Evolutionary conservation across 805 yeast species (phyloP).

Genomic region (Cyberlindnera mycetangii): DNA sequence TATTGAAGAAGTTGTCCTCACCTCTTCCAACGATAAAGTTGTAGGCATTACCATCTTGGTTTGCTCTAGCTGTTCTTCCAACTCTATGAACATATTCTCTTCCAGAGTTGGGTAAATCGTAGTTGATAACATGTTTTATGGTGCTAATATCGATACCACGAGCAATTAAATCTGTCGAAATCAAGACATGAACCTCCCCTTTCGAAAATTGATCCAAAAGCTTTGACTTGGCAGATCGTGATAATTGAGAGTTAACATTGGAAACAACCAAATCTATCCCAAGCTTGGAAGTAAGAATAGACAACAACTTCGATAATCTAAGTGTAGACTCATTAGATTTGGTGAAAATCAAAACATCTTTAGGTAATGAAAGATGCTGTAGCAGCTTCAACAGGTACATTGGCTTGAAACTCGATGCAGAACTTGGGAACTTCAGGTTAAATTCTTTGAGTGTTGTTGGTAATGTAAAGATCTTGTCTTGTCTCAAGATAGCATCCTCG

Average conservation of each 20-base stretch:
- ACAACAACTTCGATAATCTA: slow-evolving; percentile 65
- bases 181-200: slow-evolving; percentile 52
- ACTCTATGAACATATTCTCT: slow-evolving; percentile 94
- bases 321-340: slow-evolving; percentile 84
- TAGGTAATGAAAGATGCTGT: slow-evolving; percentile 33
- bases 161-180: slow-evolving; percentile 90
- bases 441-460: slow-evolving; percentile 52
- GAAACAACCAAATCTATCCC: slow-evolving; percentile 28
- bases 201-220: slow-evolving; percentile 57
- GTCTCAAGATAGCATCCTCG: slow-evolving; percentile 37
- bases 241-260: slow-evolving; percentile 59
- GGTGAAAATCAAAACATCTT: slow-evolving; percentile 57
- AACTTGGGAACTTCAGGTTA: slow-evolving; percentile 35
- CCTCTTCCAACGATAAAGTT: slow-evolving; percentile 74
- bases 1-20: slow-evolving; percentile 64
- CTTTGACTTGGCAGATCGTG: slow-evolving; percentile 49
- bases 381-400: slow-evolving; percentile 57
- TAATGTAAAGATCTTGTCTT: slow-evolving; percentile 54
- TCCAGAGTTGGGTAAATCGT: slow-evolving; percentile 84
- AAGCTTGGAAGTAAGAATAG: slow-evolving; percentile 35
- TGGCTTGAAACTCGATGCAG: slow-evolving; percentile 61
- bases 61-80: slow-evolving; percentile 97
- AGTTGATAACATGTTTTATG: slow-evolving; percentile 76
- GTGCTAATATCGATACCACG: slow-evolving; percentile 85
- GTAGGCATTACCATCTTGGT: slow-evolving; percentile 69